Conservation (phyloP, 805 yeast genomes). For the Saccharomycopsis microspora region DNA sequence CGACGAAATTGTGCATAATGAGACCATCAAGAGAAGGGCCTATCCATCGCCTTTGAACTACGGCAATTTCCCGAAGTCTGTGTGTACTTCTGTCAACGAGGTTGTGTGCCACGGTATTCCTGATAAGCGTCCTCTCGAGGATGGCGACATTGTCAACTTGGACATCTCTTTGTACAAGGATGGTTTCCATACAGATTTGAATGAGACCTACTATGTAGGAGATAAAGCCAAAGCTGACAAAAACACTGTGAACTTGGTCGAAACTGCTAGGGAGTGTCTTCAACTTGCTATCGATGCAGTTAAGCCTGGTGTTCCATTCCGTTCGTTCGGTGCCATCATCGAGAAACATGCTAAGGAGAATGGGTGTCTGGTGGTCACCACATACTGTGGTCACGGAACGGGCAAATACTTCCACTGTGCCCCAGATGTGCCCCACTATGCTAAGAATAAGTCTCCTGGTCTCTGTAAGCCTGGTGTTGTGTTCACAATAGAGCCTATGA, state of each 20-base stretch:
- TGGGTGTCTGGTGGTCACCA: slow-evolving; percentile 76
- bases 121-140: slow-evolving; percentile 74
- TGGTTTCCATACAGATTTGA: slow-evolving; percentile 90
- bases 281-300: slow-evolving; percentile 75
- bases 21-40: slow-evolving; percentile 76
- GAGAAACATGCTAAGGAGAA: slow-evolving; percentile 76
- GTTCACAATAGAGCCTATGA: slow-evolving; percentile 97
- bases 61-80: slow-evolving; percentile 83
- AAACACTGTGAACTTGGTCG: slow-evolving; percentile 81
- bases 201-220: slow-evolving; percentile 95
- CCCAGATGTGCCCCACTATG: slow-evolving; percentile 91
- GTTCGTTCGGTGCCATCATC: slow-evolving; percentile 78
- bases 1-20: slow-evolving; percentile 78
- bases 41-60: slow-evolving; percentile 95
- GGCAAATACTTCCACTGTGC: slow-evolving; percentile 80
- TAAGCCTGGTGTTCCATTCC: slow-evolving; percentile 85
- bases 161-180: slow-evolving; percentile 79
- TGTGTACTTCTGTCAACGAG: slow-evolving; percentile 92
- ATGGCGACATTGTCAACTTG: slow-evolving; percentile 89
- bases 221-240: slow-evolving; percentile 71
- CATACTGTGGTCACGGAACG: slow-evolving; percentile 92
- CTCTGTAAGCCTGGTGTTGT: slow-evolving; percentile 93
- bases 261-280: slow-evolving; percentile 79
- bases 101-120: slow-evolving; percentile 97
- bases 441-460: slow-evolving; percentile 86